Conservation (phyloP, 2,329 filamentous ascomycete genomes). For the Aspergillus pseudoviridinutans region DNA sequence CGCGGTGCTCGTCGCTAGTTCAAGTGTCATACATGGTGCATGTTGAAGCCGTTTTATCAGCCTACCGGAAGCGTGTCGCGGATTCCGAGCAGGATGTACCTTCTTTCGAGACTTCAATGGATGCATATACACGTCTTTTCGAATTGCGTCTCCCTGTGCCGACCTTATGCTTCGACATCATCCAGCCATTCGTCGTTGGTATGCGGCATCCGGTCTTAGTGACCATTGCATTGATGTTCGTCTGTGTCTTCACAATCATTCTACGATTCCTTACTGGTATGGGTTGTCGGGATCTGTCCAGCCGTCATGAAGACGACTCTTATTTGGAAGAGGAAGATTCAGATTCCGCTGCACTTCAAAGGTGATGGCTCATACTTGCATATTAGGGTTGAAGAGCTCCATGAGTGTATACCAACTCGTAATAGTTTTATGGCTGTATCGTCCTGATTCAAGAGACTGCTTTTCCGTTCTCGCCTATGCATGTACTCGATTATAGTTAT, state of each 20-base stretch:
- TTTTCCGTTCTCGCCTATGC: not conserved
- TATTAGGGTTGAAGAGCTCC: not conserved
- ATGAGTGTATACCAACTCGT: not conserved
- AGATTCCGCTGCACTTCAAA: not conserved
- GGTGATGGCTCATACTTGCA: slow-evolving; percentile 1
- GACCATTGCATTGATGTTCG: not conserved
- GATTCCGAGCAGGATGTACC: not conserved
- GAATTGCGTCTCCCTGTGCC: not conserved
- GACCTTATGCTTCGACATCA: not conserved
- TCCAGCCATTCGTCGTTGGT: not conserved
- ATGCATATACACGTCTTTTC: not conserved
- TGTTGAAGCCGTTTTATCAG: not conserved
- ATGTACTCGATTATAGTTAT: not conserved
- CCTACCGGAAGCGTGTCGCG: not conserved
- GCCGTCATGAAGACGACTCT: not conserved
- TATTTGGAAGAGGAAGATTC: not conserved
- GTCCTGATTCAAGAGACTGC: not conserved
- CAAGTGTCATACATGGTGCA: not conserved
- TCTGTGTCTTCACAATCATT: not conserved
- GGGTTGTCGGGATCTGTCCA: not conserved
- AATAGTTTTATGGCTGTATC: not conserved
- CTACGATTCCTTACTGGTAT: not conserved
- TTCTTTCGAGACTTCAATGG: not conserved
- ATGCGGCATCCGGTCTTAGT: not conserved
- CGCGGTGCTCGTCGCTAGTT: not conserved